phyloP scores from a whole-genome alignment of 768 basidiomycete genomes.

The Asterophora parasitica region DNA sequence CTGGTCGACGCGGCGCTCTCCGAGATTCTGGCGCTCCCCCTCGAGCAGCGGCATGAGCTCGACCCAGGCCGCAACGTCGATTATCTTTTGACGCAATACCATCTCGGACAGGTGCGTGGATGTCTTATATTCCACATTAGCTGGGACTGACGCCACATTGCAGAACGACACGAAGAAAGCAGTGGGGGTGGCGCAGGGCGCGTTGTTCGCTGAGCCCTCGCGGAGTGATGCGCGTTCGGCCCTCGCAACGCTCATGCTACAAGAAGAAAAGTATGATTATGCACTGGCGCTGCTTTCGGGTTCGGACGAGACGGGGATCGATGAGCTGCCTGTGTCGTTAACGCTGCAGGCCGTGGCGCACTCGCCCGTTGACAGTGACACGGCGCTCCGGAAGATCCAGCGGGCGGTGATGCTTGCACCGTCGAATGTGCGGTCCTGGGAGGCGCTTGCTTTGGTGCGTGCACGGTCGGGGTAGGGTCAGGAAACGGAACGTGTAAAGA shows the following conservation, averaged over 20 bases:
- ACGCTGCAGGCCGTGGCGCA: conserved; percentile 48
- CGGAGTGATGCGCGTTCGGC: conserved; percentile 42
- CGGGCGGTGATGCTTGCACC: conserved; percentile 61
- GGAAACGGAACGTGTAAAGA: no score
- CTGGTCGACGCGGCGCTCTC: conserved; percentile 84
- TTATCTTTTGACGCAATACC: conserved; percentile 67
- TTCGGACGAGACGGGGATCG: conserved; percentile 20
- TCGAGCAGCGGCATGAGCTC: conserved; percentile 57
- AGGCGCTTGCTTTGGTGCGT: conserved; percentile 52
- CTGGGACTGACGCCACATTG: background rate
- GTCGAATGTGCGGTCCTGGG: conserved; percentile 50
- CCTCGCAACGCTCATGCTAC: conserved; percentile 53
- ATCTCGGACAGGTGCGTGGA: conserved; percentile 61
- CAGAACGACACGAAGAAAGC: conserved; percentile 51
- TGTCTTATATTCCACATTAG: background rate
- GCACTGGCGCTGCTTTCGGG: conserved; percentile 45
- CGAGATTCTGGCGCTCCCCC: conserved; percentile 67
- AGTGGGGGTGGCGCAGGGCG: conserved; percentile 48
- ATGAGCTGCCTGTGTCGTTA: conserved; percentile 37
- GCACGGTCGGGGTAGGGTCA: conserved; percentile 11
- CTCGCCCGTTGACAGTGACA: conserved; percentile 14
- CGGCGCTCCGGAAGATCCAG: conserved; percentile 46
- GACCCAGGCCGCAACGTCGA: conserved; percentile 71
- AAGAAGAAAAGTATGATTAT: conserved; percentile 34
- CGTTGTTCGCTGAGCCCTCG: conserved; percentile 53